Evolutionary conservation across 805 yeast species (phyloP).

Genomic region (Lipomyces sp.): DNA sequence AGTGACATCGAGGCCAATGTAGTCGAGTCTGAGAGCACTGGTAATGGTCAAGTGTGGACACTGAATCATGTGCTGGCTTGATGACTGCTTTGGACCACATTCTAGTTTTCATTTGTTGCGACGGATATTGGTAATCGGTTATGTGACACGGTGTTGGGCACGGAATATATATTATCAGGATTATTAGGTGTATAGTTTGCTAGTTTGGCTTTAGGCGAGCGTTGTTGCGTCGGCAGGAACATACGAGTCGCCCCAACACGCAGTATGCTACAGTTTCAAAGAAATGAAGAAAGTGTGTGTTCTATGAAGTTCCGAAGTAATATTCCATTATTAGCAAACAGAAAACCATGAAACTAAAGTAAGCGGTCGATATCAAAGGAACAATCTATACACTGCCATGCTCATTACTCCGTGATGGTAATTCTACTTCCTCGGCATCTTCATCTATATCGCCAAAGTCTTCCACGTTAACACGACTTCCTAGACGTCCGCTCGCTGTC

Average conservation of each 20-base stretch:
- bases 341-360: background rate
- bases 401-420: conserved; percentile 11
- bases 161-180: background rate
- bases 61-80: conserved; percentile 27
- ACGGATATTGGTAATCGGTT: background rate
- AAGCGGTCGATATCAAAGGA: background rate
- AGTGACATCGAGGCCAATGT: conserved; percentile 32
- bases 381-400: background rate
- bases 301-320: background rate
- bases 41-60: conserved; percentile 45
- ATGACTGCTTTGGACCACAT: background rate
- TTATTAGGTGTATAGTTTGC: background rate
- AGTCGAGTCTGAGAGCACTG: conserved; percentile 33
- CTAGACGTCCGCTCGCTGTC: conserved; percentile 23
- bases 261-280: background rate
- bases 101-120: background rate
- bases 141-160: background rate
- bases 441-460: conserved; percentile 15
- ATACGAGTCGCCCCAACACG: background rate
- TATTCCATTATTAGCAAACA: background rate
- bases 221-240: background rate
- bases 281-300: background rate
- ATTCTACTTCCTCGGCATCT: conserved; percentile 20
- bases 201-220: background rate
- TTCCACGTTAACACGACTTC: conserved; percentile 24